These are phyloP conservation scores for Talaromyces amestolkiae DNA, from an alignment of 2,329 filamentous ascomycete genomes.

Conservation along the genomic window DNA sequence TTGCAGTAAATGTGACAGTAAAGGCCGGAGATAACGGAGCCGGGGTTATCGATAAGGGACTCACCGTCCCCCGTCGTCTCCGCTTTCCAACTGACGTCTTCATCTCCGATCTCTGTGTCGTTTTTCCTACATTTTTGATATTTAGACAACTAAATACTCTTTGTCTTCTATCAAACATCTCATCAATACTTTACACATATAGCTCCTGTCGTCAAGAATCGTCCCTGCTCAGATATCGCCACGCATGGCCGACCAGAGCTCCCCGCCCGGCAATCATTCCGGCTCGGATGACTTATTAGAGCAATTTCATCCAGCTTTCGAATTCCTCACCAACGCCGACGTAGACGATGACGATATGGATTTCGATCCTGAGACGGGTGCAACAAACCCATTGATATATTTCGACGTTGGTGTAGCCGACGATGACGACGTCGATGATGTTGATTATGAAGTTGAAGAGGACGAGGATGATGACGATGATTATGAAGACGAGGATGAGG, in stretches of 20 bases:
- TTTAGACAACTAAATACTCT: not conserved
- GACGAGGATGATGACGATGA: constrained; percentile 34
- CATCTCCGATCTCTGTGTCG: not conserved
- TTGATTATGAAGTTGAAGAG: constrained; percentile 29
- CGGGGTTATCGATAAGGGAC: constrained; percentile 24
- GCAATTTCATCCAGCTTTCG: constrained; percentile 37
- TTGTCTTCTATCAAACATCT: not conserved
- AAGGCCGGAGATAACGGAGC: constrained; percentile 23
- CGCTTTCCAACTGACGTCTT: constrained; percentile 2
- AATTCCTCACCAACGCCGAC: constrained; percentile 36
- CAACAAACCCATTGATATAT: constrained; percentile 36
- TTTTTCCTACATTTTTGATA: not conserved
- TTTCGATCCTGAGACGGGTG: constrained; percentile 46
- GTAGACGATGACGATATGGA: constrained; percentile 51
- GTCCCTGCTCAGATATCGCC: not conserved
- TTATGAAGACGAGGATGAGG: not conserved
- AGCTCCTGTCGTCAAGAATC: too few relatives aligned
- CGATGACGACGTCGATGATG: constrained; percentile 34
- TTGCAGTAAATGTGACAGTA: not conserved
- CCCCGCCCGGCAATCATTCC: constrained; percentile 27
- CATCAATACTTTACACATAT: too few relatives aligned
- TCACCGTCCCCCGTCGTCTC: constrained; percentile 8
- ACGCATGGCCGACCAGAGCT: constrained; percentile 31
- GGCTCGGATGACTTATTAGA: constrained; percentile 26
- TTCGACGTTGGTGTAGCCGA: constrained; percentile 37